These are phyloP conservation scores for Tolypocladium capitatum DNA, from an alignment of 2,329 filamentous ascomycete species.

Conservation along the genomic window DNA sequence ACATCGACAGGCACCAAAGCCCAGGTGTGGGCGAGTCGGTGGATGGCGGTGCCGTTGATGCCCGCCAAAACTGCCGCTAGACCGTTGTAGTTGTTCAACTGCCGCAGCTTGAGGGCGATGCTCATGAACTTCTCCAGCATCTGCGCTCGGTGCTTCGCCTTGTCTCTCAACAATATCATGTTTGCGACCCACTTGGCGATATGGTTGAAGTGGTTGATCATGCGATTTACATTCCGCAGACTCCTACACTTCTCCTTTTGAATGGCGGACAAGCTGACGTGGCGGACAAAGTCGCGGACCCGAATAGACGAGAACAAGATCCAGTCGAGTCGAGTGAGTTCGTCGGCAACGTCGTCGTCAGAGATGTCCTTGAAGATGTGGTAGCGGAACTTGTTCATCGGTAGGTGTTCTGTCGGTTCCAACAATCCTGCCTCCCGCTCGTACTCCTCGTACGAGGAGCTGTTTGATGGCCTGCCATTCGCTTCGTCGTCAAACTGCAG, in stretches of 20 bases:
- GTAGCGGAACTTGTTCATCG: constrained; percentile 76
- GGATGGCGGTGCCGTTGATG: constrained; percentile 76
- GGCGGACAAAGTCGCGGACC: constrained; percentile 81
- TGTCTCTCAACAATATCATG: constrained; percentile 79
- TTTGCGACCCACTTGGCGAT: constrained; percentile 71
- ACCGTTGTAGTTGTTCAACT: constrained; percentile 94
- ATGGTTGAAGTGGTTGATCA: constrained; percentile 89
- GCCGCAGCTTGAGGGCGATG: constrained; percentile 71
- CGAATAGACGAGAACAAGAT: constrained; percentile 94
- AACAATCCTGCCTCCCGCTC: constrained; percentile 64
- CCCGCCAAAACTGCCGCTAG: constrained; percentile 89
- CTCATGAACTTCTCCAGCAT: constrained; percentile 95
- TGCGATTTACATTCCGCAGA: constrained; percentile 78
- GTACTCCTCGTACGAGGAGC: constrained; percentile 60
- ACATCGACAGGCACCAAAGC: constrained; percentile 58
- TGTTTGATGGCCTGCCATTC: constrained; percentile 30
- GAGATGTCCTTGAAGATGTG: constrained; percentile 78
- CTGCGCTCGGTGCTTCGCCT: constrained; percentile 83
- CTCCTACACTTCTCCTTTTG: constrained; percentile 64
- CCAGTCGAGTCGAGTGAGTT: constrained; percentile 94
- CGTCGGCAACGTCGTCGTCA: constrained; percentile 75
- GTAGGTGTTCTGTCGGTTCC: constrained; percentile 53
- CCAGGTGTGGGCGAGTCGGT: constrained; percentile 68
- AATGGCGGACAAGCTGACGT: constrained; percentile 63
- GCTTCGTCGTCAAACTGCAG: constrained; percentile 34